These are phyloP conservation scores for Oryza brachyantha DNA, from an alignment of 176 grass and related monocot species.

Conservation along the genomic window DNA sequence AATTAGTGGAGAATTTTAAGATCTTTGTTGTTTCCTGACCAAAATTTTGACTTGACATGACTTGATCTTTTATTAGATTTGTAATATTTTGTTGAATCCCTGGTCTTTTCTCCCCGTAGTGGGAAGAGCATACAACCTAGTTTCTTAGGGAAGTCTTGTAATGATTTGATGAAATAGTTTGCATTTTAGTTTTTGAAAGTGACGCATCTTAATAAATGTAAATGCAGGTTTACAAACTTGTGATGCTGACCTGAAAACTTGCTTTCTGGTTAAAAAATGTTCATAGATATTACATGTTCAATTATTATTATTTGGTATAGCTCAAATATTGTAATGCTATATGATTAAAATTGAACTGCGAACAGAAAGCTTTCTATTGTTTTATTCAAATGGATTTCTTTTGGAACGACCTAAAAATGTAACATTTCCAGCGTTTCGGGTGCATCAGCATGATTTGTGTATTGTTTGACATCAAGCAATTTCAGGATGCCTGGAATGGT, in stretches of 20 bases:
- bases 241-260: constrained; percentile 12
- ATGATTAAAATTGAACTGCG: constrained; percentile 8
- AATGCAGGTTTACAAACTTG: not conserved
- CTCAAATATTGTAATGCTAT: not conserved
- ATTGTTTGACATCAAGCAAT: constrained; percentile 4
- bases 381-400: not conserved
- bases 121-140: not conserved
- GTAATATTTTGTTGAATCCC: no score
- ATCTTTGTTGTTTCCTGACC: not conserved
- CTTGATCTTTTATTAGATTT: not conserved
- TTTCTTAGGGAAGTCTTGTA: not conserved
- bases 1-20: not conserved
- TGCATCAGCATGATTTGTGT: constrained; percentile 19
- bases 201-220: not conserved
- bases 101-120: not conserved
- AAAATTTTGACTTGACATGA: not conserved
- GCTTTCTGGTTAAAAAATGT: not conserved
- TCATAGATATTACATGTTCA: not conserved
- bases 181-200: constrained; percentile 15
- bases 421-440: not conserved
- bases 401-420: not conserved
- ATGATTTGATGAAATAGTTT: constrained; percentile 5
- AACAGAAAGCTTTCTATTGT: not conserved
- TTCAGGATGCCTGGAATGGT: constrained; percentile 33
- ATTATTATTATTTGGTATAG: not conserved